Evolutionary conservation across 768 basidiomycete species (phyloP), one percentile per base, ranked within the genome.

Genomic region (Lactarius tabidus): DNA sequence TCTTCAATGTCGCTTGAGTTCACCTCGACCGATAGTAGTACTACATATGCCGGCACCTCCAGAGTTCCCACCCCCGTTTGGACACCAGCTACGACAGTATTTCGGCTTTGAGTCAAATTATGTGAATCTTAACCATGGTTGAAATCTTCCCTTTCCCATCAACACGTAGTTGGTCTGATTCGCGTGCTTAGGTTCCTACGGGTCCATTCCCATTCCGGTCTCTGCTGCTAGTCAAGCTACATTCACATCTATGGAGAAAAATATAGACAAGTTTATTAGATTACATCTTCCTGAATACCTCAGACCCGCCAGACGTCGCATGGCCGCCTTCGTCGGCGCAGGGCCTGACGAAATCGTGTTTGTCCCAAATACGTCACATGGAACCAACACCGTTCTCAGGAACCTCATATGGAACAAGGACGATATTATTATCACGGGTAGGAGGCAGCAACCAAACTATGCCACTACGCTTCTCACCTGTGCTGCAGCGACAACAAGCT

Each of bases 321-420:
- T 88, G 4, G 84, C 87, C 0, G 69, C 70, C 29, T 68, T 81
- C 39, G 75, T 89, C 18, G 79, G 85, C 15, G 82, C 81, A 23
- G 79, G 80, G 0, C 71, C 81, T 0, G 81, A 87, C 53, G 88
- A 89, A 70, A 77, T 83, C n/a, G 84, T 88, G 18, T 69, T 83
- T 29, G 81, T 87, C 0, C 74, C 80, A 0, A 90, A 90, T 69
- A 81, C 88, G 0, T 86, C 86, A 0, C 79, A 83, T 67, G 89
- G 84, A 3, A 69, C 93, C 38, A 85, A 86, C 68, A 89, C 85
- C 12, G 77, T 93, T 57, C 72, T 91, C 36, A 76, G 81, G 55
- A 91, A 91, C 64, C 78, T 94, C 35, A 77, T 81, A 41, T 91
- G 88, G 89, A 77, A 82, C 41, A 72, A 82, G 57, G 85, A 82